Conservation (phyloP, 257 asterid genomes). For the Capsicum chinense region DNA sequence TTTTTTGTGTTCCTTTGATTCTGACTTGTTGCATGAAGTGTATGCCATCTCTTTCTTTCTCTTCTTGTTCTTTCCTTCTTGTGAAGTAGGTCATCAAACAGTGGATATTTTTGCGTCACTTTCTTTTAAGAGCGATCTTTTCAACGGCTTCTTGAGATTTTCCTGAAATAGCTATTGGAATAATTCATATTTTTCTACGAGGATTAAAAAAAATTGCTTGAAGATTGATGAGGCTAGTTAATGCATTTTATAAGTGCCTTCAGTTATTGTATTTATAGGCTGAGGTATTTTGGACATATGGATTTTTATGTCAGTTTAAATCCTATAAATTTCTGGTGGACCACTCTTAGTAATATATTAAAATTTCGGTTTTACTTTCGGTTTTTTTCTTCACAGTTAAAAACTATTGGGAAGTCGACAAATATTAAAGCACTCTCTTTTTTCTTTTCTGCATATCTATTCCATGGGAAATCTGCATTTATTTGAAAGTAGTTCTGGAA, state of each 20-base stretch:
- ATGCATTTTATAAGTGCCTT: slow-evolving; percentile 14
- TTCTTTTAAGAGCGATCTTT: not conserved
- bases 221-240: not conserved
- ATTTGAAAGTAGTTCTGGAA: slow-evolving; percentile 15
- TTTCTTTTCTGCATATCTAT: slow-evolving; percentile 12
- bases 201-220: not conserved
- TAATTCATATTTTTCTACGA: not conserved
- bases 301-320: not conserved
- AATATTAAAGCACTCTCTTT: not conserved
- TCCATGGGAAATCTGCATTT: not conserved
- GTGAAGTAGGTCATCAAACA: slow-evolving; percentile 11
- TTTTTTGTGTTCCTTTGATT: slow-evolving; percentile 14
- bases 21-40: slow-evolving; percentile 19
- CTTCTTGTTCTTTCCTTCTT: slow-evolving; percentile 7
- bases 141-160: slow-evolving; percentile 19
- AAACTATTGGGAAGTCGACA: not conserved
- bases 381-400: slow-evolving; percentile 1
- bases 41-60: slow-evolving; percentile 17
- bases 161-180: slow-evolving; percentile 18
- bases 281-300: not conserved
- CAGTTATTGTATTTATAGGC: not conserved
- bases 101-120: not conserved
- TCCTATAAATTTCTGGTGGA: not conserved
- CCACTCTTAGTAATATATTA: slow-evolving; percentile 8
- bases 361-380: not conserved